Conservation (phyloP, 208 protist genomes). For the Trypanosoma melophagium region DNA sequence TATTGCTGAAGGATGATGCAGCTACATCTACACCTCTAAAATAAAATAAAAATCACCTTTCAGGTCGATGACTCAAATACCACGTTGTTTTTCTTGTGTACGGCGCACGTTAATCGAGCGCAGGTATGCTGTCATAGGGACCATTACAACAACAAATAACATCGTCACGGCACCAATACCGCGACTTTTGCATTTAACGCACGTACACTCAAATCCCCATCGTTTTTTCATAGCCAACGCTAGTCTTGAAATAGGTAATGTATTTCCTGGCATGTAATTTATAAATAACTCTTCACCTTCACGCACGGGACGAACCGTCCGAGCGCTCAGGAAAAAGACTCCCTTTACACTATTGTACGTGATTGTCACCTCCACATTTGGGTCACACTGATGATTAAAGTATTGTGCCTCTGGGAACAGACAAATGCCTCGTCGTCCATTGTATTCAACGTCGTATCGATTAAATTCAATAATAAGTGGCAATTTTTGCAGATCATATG, state of each 20-base stretch:
- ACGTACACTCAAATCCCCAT: conserved; percentile 88
- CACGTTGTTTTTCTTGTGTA: conserved; percentile 69
- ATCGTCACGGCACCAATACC: conserved; percentile 66
- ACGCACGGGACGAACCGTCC: conserved; percentile 63
- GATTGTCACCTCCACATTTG: conserved; percentile 74
- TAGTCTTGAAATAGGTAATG: conserved; percentile 65
- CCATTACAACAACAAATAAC: conserved; percentile 57
- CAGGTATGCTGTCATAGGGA: conserved; percentile 63
- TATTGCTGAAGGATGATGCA: too few species aligned
- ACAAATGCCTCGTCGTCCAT: conserved; percentile 70
- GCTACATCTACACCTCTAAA: too few species aligned
- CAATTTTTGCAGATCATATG: conserved; percentile 83
- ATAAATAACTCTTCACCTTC: conserved; percentile 83
- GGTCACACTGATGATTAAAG: conserved; percentile 86
- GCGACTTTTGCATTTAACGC: conserved; percentile 73
- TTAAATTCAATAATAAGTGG: conserved; percentile 87
- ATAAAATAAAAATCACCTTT: conserved; percentile 1
- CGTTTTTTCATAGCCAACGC: conserved; percentile 76
- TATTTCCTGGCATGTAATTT: conserved; percentile 88
- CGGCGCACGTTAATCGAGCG: conserved; percentile 61
- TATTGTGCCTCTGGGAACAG: conserved; percentile 82
- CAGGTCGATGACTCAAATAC: conserved; percentile 28
- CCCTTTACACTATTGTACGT: conserved; percentile 76
- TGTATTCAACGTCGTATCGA: conserved; percentile 83
- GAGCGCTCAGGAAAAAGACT: conserved; percentile 74